These are phyloP conservation scores for Priceomyces carsonii DNA, from an alignment of 805 yeast species.

Conservation along the genomic window DNA sequence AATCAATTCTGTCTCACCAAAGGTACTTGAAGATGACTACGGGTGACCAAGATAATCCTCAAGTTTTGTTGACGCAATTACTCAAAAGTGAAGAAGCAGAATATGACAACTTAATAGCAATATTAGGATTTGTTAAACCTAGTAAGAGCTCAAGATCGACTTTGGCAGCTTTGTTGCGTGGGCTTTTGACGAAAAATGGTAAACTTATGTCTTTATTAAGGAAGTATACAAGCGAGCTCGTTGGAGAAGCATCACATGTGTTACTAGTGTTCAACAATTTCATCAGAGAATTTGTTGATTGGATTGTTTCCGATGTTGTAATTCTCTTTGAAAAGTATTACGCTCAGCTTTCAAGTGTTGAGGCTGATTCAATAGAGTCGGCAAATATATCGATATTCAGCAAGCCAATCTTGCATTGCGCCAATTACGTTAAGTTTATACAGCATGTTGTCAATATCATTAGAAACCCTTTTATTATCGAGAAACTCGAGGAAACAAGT, in stretches of 20 bases:
- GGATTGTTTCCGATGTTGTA: constrained; percentile 39
- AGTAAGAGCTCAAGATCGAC: constrained; percentile 23
- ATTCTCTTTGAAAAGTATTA: constrained; percentile 34
- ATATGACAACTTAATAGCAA: constrained; percentile 35
- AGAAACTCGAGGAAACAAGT: constrained; percentile 22
- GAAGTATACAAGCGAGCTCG: constrained; percentile 13
- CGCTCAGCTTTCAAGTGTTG: constrained; percentile 3
- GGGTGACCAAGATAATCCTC: no score
- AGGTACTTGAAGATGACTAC: background rate
- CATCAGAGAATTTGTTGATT: constrained; percentile 38
- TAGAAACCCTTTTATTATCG: constrained; percentile 42
- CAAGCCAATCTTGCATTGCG: constrained; percentile 33
- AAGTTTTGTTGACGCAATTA: constrained; percentile 11
- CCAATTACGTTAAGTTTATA: constrained; percentile 29
- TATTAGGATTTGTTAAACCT: constrained; percentile 35
- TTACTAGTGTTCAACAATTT: constrained; percentile 34
- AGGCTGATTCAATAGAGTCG: constrained; percentile 9
- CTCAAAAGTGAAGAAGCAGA: constrained; percentile 27
- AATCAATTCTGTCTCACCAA: background rate
- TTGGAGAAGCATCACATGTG: constrained; percentile 16
- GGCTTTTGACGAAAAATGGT: constrained; percentile 39
- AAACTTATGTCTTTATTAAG: constrained; percentile 24
- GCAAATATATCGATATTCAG: constrained; percentile 20
- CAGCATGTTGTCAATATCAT: constrained; percentile 18
- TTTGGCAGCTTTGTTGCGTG: constrained; percentile 35